Evolutionary conservation across 257 asterid species (phyloP).

Genomic region (Salvia miltiorrhiza): DNA sequence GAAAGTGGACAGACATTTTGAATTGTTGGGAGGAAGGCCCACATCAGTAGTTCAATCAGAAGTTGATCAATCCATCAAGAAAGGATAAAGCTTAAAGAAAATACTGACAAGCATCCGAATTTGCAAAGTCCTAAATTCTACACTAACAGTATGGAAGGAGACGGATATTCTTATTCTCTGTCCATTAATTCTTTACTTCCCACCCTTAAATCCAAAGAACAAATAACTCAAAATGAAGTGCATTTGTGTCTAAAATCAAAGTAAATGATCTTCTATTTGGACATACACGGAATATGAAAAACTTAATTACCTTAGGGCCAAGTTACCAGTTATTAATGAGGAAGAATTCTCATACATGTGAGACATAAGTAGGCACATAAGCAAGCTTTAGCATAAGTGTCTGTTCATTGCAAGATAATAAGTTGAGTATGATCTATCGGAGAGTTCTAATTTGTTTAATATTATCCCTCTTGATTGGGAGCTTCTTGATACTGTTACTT

Average conservation of each 20-base stretch:
- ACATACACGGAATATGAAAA: too few relatives aligned
- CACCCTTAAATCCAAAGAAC: neutral
- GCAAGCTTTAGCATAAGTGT: too few relatives aligned
- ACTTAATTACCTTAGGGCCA: too few relatives aligned
- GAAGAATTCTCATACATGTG: too few relatives aligned
- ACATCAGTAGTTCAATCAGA: neutral
- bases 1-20: neutral
- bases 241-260: neutral
- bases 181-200: neutral
- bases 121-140: too few relatives aligned
- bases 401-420: too few relatives aligned
- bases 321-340: too few relatives aligned
- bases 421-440: too few relatives aligned
- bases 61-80: neutral
- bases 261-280: neutral
- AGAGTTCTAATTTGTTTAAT: too few relatives aligned
- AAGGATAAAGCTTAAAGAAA: neutral
- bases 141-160: neutral
- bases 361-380: too few relatives aligned
- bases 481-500: too few relatives aligned
- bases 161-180: neutral
- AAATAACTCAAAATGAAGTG: neutral
- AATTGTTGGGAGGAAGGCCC: neutral
- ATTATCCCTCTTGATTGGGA: too few relatives aligned
- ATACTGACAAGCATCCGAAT: neutral